Percentiles rank a stretch among this genome's conserved stretches.
These are phyloP conservation scores for Salix arbutifolia DNA, from an alignment of 345 rosid genomes.

Conservation along the genomic window DNA sequence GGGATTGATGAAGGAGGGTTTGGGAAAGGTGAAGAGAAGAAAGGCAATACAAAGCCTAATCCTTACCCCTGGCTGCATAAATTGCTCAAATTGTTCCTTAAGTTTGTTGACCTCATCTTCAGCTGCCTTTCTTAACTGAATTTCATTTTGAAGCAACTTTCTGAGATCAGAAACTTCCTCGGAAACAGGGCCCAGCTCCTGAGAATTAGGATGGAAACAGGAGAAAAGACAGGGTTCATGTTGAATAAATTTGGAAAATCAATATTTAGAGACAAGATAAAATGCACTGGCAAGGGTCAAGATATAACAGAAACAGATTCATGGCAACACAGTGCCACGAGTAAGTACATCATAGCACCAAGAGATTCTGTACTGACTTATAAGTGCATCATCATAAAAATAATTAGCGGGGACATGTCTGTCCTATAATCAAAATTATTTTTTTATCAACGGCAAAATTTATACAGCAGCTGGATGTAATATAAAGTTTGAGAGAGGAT, in stretches of 20 bases:
- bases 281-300: not conserved
- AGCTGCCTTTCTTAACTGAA: slow-evolving; percentile 23
- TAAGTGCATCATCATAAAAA: not conserved
- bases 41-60: slow-evolving; percentile 2
- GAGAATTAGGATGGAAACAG: not conserved
- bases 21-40: not conserved
- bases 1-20: not conserved
- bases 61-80: slow-evolving; percentile 20
- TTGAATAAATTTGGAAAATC: not conserved
- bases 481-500: not conserved
- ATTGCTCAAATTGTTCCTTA: slow-evolving; percentile 16
- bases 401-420: not conserved
- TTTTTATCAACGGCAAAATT: not conserved
- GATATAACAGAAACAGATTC: not conserved
- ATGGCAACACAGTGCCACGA: not conserved
- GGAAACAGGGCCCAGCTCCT: slow-evolving; percentile 15
- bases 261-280: not conserved
- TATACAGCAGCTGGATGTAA: not conserved
- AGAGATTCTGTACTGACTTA: not conserved
- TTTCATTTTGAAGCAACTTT: slow-evolving; percentile 24
- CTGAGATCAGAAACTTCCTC: slow-evolving; percentile 25
- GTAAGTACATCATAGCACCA: not conserved
- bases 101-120: slow-evolving; percentile 28
- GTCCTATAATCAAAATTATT: not conserved
- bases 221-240: not conserved